Evolutionary conservation across 306 rosid genomes (phyloP).

Genomic region (Lathyrus oleraceus): DNA sequence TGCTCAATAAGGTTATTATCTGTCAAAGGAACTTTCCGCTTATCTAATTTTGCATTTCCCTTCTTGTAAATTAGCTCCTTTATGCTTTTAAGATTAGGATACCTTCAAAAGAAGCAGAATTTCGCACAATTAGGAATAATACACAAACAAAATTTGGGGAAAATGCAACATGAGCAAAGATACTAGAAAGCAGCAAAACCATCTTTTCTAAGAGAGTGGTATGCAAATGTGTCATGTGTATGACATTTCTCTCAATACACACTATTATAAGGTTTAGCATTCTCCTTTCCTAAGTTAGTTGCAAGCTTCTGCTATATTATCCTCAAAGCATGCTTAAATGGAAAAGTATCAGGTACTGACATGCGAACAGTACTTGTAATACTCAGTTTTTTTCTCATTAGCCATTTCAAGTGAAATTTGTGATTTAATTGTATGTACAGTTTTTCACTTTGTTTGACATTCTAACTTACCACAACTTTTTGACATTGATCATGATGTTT

Average conservation of each 20-base stretch:
- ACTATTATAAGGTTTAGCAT: not conserved
- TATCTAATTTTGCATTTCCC: constrained; percentile 59
- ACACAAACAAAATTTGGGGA: not conserved
- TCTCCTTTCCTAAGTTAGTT: not conserved
- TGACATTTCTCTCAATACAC: not conserved
- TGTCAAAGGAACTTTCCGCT: constrained; percentile 78
- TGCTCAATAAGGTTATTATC: constrained; percentile 82
- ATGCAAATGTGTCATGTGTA: not conserved
- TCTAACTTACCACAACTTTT: no score
- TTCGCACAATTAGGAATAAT: constrained; percentile 18
- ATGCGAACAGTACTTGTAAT: no score
- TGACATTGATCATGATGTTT: no score
- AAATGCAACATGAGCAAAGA: not conserved
- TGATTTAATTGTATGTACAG: no score
- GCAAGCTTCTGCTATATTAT: not conserved
- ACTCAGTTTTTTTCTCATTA: no score
- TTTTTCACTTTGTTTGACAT: no score
- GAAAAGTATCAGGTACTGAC: no score
- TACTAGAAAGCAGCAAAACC: constrained; percentile 1
- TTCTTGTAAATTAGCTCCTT: constrained; percentile 79
- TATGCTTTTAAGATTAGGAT: constrained; percentile 75
- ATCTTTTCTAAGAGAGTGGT: not conserved
- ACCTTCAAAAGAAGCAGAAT: constrained; percentile 49
- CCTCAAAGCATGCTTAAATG: no score
- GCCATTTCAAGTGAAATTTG: no score